Base-by-base conservation (phyloP, 2,329 filamentous ascomycete species). In the Fusarium albosuccineum region DNA sequence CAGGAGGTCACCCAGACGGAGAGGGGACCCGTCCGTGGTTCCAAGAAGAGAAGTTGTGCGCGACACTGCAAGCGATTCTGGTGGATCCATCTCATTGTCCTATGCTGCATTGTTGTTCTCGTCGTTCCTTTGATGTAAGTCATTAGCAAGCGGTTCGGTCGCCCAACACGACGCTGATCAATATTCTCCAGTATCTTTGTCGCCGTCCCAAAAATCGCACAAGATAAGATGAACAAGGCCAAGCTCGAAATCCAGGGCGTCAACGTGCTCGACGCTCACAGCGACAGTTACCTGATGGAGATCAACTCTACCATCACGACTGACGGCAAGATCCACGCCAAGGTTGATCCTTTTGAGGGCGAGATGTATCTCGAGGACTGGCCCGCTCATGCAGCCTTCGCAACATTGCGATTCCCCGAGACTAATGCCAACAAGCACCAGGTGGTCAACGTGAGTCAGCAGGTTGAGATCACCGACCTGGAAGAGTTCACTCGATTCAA, bases 81-180 rank as follows among this genome's bases (percentile, higher is more conserved):
- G 89, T 91, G 88, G 88, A 71, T 82, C 65, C 82, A 89, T 70
- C 74, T 89, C 60, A 78, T 90, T 60, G 74, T 81, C 14, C 74
- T 87, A 52, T 73, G 84, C 58, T 67, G 82, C 62, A 76, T 88
- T 44, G 75, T 85, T 42, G 80, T 88, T 34, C 76, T 91, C 13
- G 79, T 88, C 37, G 83, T 91, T 16, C 81, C 86, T 39, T 79
- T 89, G 39, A 76, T 90, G 88, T 90, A 81, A 85, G 87, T 84
- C 29, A 42, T 44, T 17, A 10, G 33, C 27, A 34, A 27, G 13
- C 34, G 36, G 40, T 27, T 16, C n/a, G 37, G 16, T 30, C 14
- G 26, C 29, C 29, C 27, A 17, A 36, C 34, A 26, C 26, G 26
- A 36, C 26, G 42, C 60, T 72, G 13, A 73, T 66, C 7, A 30